A percentile compares a stretch with the other conserved stretches of the same genome.
Evolutionary conservation across 192 early-diverging fungal genomes (phyloP).

Genomic region (Gryganskiella cystojenkinii): DNA sequence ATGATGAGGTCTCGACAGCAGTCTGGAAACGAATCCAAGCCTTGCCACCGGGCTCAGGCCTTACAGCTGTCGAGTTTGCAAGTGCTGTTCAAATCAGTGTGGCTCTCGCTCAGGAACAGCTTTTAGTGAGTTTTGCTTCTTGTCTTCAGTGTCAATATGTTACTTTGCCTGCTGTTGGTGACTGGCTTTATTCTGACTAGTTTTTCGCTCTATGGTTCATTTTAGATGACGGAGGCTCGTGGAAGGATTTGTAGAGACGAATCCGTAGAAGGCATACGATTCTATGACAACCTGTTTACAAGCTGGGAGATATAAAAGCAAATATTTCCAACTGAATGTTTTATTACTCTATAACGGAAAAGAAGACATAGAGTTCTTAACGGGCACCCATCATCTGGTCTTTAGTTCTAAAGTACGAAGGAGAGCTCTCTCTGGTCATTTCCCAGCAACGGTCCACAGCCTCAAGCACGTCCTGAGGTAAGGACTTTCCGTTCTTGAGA

Average conservation of each 20-base stretch:
- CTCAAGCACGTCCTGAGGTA: slow-evolving; percentile 61
- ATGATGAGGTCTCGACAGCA: slow-evolving; percentile 72
- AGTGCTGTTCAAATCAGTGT: slow-evolving; percentile 66
- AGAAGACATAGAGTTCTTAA: background rate
- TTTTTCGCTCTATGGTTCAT: slow-evolving; percentile 16
- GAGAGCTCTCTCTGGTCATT: slow-evolving; percentile 40
- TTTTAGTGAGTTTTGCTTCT: slow-evolving; percentile 61
- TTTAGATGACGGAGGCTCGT: slow-evolving; percentile 76
- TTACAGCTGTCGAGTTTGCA: slow-evolving; percentile 81
- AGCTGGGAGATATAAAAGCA: slow-evolving; percentile 37
- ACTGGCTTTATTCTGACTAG: background rate
- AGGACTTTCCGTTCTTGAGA: slow-evolving; percentile 57
- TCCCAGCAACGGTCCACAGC: slow-evolving; percentile 69
- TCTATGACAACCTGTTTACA: slow-evolving; percentile 77
- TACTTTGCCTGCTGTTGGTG: background rate
- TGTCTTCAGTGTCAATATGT: background rate
- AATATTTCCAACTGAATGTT: background rate
- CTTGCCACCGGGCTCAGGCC: slow-evolving; percentile 50
- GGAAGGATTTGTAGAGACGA: slow-evolving; percentile 92
- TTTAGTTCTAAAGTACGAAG: slow-evolving; percentile 53
- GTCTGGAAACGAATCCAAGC: slow-evolving; percentile 53
- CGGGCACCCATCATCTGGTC: slow-evolving; percentile 45
- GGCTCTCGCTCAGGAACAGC: slow-evolving; percentile 72
- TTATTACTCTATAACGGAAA: background rate
- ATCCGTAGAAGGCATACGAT: slow-evolving; percentile 83